A percentile compares a stretch with the other conserved stretches of the same genome.
Conservation (phyloP, 192 early-diverging fungal genomes). For the Paraglomus occultum region DNA sequence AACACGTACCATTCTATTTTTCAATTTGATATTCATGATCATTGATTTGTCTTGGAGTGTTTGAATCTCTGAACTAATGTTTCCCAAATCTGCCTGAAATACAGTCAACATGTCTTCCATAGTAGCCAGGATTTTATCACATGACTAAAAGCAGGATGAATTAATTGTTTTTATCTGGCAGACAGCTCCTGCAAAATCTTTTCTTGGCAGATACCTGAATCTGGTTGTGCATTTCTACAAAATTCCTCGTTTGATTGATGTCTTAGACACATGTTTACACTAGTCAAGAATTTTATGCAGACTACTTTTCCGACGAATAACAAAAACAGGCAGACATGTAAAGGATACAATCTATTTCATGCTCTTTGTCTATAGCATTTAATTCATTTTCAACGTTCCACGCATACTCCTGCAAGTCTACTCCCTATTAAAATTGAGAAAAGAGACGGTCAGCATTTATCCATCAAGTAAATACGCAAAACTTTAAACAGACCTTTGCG, state of each 20-base stretch:
- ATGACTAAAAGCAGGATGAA: constrained; percentile 39
- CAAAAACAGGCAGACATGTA: neutral
- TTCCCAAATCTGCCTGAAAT: constrained; percentile 86
- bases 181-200: neutral
- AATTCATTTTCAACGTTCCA: constrained; percentile 76
- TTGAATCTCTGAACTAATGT: constrained; percentile 86
- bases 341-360: constrained; percentile 63
- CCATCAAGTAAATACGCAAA: neutral
- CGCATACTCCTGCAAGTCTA: constrained; percentile 86
- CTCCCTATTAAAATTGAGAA: constrained; percentile 47
- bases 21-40: constrained; percentile 75
- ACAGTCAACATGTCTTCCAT: constrained; percentile 85
- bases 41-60: constrained; percentile 80
- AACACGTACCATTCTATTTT: constrained; percentile 72
- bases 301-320: neutral
- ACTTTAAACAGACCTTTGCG: constrained; percentile 49
- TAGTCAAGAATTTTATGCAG: neutral
- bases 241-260: constrained; percentile 51
- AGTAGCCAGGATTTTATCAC: constrained; percentile 73
- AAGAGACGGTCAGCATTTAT: neutral
- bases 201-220: constrained; percentile 50
- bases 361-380: constrained; percentile 61
- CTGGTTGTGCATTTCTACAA: constrained; percentile 63
- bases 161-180: constrained; percentile 7
- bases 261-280: constrained; percentile 37